These are phyloP conservation scores for Wallemia mellicola DNA, from an alignment of 1,284 basidiomycete species.

Conservation along the genomic window DNA sequence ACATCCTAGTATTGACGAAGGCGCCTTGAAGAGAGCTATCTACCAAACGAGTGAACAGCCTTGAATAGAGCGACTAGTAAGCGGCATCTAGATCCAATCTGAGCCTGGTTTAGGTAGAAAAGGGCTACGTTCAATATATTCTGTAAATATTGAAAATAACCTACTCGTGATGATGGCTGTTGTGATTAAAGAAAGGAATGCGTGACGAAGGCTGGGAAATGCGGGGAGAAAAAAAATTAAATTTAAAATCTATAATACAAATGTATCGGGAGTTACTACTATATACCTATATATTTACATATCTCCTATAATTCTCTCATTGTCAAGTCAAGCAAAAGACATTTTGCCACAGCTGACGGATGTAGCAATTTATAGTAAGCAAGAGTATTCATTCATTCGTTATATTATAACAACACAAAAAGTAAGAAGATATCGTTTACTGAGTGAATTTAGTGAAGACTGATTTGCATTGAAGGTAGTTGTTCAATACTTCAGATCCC, in stretches of 20 bases:
- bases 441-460: constrained; percentile 15
- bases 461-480: constrained; percentile 57
- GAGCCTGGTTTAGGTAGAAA: neutral
- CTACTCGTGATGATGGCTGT: neutral
- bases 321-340: no score
- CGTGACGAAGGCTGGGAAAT: no score
- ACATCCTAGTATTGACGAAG: neutral
- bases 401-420: neutral
- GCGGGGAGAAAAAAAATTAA: no score
- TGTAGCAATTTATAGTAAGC: neutral
- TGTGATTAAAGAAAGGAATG: neutral
- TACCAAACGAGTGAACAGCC: neutral
- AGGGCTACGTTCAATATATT: neutral
- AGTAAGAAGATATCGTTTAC: neutral
- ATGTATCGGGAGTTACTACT: no score
- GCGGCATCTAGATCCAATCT: neutral
- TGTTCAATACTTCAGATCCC: constrained; percentile 27
- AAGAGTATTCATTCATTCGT: neutral
- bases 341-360: no score
- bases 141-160: neutral
- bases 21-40: neutral
- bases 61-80: neutral
- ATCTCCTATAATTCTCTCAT: no score
- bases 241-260: no score
- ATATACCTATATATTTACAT: no score